Base-by-base conservation (phyloP, 768 basidiomycete genomes). In the Tubosaeta brunneosetosa region DNA sequence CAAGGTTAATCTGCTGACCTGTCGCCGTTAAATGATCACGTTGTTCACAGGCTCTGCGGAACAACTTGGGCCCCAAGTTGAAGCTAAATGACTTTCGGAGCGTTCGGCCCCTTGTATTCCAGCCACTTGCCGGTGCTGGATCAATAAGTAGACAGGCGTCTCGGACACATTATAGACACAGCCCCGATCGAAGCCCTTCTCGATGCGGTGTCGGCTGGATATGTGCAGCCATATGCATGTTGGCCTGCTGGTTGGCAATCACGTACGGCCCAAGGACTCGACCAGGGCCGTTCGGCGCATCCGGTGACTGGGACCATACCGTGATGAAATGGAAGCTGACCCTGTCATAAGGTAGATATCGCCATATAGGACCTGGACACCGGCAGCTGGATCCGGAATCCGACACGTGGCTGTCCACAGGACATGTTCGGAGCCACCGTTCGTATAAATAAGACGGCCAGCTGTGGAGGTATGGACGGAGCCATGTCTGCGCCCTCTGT, bases 401-500 rank as follows among this genome's bases (percentile, higher is more conserved):
- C 29, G 29, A 44, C 26, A 44, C 29, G 19, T 29, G 37, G 38
- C 19, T 38, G 47, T 19, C 38, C 8, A 4, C 26, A 26, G 25
- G 26, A 26, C 22, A 22, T 22, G 22, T 22, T 22, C 22, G 22
- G 22, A 19, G n/a, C 27, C 26, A 22, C 26, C 14, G 42, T 22
- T n/a, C 22, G 29, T 22, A 31, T 44, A 44, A 44, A 44, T 44
- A 31, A 8, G 29, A 1, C 33, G 29, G 13, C 33, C 22, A 14
- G 32, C 8, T 32, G 31, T 16, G 14, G 42, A 13, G 22, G 14
- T 43, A 27, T n/a, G 22, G 26, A 43, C 36, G 34, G 29, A 32
- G 14, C 19, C 29, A 60, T 63, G 60, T 37, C 61, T 3, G 0
- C 49, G 0, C 41, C 55, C 46, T 44, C 61, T 27, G 59, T 65